A percentile compares a stretch with the other conserved stretches of the same genome.
Conservation (phyloP, 441 rosid species). For the Pelargonium myrrhifolium region DNA sequence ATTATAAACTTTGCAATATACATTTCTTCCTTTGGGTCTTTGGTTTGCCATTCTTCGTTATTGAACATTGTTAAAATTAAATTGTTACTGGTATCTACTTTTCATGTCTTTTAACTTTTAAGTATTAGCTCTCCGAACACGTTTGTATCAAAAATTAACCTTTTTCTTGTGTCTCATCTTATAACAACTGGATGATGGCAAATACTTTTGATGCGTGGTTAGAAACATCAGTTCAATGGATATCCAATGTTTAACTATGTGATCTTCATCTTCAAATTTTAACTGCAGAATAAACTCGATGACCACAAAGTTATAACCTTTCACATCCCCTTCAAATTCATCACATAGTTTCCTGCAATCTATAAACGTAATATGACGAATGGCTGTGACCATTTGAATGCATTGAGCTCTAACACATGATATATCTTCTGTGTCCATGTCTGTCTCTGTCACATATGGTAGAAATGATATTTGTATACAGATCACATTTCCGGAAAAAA, state of each 20-base stretch:
- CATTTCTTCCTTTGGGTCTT: not conserved
- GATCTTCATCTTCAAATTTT: not conserved
- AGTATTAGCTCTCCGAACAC: not conserved
- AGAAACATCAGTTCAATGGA: too few relatives aligned
- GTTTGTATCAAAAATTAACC: not conserved
- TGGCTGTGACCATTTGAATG: not conserved
- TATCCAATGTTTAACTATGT: too few relatives aligned
- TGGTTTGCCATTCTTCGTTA: slow-evolving; percentile 6
- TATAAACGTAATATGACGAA: not conserved
- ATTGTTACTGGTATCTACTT: not conserved
- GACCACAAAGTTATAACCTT: not conserved
- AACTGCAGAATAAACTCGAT: not conserved
- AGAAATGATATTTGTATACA: not conserved
- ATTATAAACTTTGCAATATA: slow-evolving; percentile 8
- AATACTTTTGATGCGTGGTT: too few relatives aligned
- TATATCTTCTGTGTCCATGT: not conserved
- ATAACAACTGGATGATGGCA: too few relatives aligned
- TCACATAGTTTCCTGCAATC: too few relatives aligned
- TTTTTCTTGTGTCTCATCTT: not conserved
- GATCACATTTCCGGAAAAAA: not conserved
- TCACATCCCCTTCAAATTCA: not conserved
- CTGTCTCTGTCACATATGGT: not conserved
- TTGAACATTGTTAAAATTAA: not conserved
- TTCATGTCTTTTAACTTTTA: not conserved
- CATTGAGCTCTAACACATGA: not conserved